A percentile compares a stretch with the other conserved stretches of the same genome.
Conservation (phyloP, 345 rosid species). For the Eucalyptus tenuipes region DNA sequence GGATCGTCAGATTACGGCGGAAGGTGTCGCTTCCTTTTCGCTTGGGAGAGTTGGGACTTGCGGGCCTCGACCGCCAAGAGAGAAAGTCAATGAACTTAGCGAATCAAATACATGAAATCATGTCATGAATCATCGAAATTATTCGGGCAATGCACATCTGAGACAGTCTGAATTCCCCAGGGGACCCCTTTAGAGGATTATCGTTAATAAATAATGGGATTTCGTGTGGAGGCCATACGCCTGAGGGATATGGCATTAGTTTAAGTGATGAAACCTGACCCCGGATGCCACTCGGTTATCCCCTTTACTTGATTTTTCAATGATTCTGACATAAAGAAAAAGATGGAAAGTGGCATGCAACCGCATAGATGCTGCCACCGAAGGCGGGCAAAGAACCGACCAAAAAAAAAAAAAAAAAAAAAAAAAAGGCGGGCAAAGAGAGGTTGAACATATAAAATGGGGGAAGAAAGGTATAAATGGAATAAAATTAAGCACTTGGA, state of each 20-base stretch:
- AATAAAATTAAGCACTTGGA: neutral
- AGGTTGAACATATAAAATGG: neutral
- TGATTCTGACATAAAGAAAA: neutral
- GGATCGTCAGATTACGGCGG: neutral
- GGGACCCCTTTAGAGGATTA: neutral
- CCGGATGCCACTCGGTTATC: neutral
- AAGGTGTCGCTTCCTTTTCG: neutral
- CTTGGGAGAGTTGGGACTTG: neutral
- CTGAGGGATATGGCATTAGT: neutral
- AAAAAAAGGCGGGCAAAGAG: neutral
- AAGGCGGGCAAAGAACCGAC: neutral
- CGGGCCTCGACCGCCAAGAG: neutral
- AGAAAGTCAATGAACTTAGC: neutral
- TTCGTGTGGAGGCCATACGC: neutral
- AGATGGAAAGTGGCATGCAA: neutral
- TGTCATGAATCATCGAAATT: neutral
- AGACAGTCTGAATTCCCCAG: neutral
- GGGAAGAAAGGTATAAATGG: neutral
- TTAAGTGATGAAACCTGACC: neutral
- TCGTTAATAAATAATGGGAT: neutral
- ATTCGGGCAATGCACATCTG: neutral
- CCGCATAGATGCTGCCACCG: neutral
- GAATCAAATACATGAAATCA: neutral
- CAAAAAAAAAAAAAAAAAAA: too few relatives aligned
- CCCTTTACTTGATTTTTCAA: neutral